These are phyloP conservation scores for Trametes hirsuta DNA, from an alignment of 1,284 basidiomycete genomes.

Conservation along the genomic window DNA sequence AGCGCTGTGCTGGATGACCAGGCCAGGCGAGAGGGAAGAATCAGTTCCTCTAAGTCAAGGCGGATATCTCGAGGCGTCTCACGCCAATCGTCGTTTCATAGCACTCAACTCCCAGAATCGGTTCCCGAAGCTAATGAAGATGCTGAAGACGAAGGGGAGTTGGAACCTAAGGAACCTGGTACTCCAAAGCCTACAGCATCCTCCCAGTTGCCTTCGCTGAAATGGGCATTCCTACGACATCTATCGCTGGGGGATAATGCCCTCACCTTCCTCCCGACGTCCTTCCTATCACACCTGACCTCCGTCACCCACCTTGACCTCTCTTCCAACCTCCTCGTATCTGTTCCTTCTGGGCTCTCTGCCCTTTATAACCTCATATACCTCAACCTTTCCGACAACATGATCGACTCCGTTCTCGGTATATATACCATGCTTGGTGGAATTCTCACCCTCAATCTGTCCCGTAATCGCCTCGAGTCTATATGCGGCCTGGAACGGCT, in stretches of 20 bases:
- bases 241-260: constrained; percentile 83
- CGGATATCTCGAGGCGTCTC: constrained; percentile 46
- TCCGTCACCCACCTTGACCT: constrained; percentile 88
- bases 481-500: constrained; percentile 93
- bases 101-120: constrained; percentile 56
- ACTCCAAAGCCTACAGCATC: constrained; percentile 31
- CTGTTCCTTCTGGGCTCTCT: constrained; percentile 79
- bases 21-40: constrained; percentile 59
- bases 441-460: constrained; percentile 76
- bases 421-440: constrained; percentile 85
- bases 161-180: constrained; percentile 27
- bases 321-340: constrained; percentile 87
- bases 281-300: constrained; percentile 73
- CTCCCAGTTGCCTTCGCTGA: constrained; percentile 57
- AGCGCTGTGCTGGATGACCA: constrained; percentile 78
- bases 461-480: constrained; percentile 88
- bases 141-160: constrained; percentile 21
- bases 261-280: constrained; percentile 79
- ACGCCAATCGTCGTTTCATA: constrained; percentile 53
- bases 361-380: constrained; percentile 78
- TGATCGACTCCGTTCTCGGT: constrained; percentile 93
- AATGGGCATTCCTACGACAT: constrained; percentile 81
- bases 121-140: constrained; percentile 62
- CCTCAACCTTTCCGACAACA: constrained; percentile 92
- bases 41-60: constrained; percentile 49